Percentiles rank a stretch among this genome's conserved stretches.
These are phyloP conservation scores for Hypoxylon cercidicola DNA, from an alignment of 495 filamentous ascomycete genomes.

Conservation along the genomic window DNA sequence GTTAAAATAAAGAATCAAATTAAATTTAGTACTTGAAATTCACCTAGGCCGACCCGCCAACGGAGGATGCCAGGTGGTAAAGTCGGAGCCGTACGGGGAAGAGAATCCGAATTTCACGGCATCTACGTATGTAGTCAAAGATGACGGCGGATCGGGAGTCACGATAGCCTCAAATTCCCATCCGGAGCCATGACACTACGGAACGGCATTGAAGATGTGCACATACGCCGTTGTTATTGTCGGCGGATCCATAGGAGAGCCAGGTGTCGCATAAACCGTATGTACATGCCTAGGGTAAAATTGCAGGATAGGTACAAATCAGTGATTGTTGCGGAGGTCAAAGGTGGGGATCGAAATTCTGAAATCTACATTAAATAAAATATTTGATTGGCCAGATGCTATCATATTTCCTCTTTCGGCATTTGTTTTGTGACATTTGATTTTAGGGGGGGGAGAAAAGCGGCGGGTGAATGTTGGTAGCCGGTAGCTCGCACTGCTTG, in stretches of 20 bases:
- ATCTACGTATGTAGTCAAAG: background rate
- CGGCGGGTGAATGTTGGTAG: slow-evolving; percentile 2
- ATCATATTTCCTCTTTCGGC: slow-evolving; percentile 29
- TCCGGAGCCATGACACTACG: slow-evolving; percentile 4
- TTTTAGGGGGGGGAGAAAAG: background rate
- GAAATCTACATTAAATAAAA: slow-evolving; percentile 21
- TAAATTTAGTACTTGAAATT: background rate
- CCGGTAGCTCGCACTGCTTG: slow-evolving; percentile 9
- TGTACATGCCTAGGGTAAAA: background rate
- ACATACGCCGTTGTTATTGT: slow-evolving; percentile 4
- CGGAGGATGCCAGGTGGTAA: background rate
- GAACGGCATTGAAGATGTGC: slow-evolving; percentile 1
- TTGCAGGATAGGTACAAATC: slow-evolving; percentile 2
- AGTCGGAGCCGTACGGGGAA: background rate
- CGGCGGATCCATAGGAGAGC: background rate
- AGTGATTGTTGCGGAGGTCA: slow-evolving; percentile 5
- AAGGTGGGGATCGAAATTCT: background rate
- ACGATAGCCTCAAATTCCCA: slow-evolving; percentile 2
- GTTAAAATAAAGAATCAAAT: background rate
- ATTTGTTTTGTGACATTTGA: slow-evolving; percentile 27
- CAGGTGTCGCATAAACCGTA: too few species aligned
- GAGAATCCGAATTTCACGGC: background rate
- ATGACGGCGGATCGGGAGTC: background rate
- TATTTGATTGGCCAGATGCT: slow-evolving; percentile 33
- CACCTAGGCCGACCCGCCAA: background rate